Base-by-base conservation (phyloP, 2,329 filamentous ascomycete species). In the Colletotrichum ledebouriae region DNA sequence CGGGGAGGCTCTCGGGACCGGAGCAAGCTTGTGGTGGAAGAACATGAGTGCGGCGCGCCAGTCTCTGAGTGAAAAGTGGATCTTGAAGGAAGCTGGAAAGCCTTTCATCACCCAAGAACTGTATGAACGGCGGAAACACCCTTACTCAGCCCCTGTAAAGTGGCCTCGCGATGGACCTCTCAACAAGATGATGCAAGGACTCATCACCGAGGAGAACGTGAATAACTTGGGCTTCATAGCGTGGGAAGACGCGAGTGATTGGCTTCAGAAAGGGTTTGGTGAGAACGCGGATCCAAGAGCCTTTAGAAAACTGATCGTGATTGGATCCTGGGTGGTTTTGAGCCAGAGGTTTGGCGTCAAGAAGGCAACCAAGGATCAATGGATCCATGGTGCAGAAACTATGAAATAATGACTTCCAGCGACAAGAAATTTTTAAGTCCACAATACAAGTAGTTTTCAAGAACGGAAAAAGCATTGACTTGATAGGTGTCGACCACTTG, bases 71-170 rank as follows among this genome's bases (percentile, higher is more conserved):
- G 84, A 86, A 73, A 86, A 87, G 69, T 84, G 82, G 78, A 80
- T 87, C 50, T 77, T 87, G 1, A 81, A 82, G 3, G 82, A 87
- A 70, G 85, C 67, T 9, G 67, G 44, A 6, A 67, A 42, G 29
- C 63, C 63, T 2, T 69, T 67, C 13, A 80, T 87, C 60, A 85
- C 84, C 0, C 75, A 83, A 12, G 85, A 87, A 74, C 72, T 87
- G 3, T 87, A 86, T 71, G 73, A 78, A 20, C 76, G 83, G 7
- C 81, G 76, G 67, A 87, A 87, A 72, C 79, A 84, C 25, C 79
- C 83, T 0, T 87, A 83, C 69, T 73, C 79, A 11, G 85, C 83
- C 1, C 85, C 85, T 0, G 75, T 76, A 0, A 75, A 71, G n/a
- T 87, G 79, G 71, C 76, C 77, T 0, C 71, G 72, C 0, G 76